phyloP scores from a whole-genome alignment of 1,139 yeast species.

The Scheffersomyces segobiensis region DNA sequence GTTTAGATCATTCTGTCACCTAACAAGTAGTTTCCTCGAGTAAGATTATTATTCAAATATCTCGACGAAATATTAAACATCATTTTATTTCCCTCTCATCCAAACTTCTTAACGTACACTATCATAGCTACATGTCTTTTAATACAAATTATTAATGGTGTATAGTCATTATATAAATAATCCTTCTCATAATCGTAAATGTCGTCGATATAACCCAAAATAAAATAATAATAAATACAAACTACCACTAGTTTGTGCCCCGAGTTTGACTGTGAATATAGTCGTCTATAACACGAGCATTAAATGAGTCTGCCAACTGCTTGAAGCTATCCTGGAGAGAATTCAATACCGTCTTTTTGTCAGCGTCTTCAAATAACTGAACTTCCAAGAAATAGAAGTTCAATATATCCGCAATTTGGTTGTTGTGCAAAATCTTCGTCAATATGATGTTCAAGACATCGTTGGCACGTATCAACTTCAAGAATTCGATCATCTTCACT shows the following conservation, averaged over 20 bases:
- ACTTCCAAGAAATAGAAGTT: constrained; percentile 35
- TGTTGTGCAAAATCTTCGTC: constrained; percentile 23
- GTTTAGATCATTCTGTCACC: no score
- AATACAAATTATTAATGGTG: background rate
- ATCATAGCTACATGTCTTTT: background rate
- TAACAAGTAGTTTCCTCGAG: no score
- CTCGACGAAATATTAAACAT: no score
- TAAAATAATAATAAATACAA: background rate
- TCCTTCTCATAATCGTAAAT: background rate
- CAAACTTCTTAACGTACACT: no score
- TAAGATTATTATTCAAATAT: no score
- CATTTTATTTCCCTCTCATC: no score
- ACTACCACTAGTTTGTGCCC: background rate
- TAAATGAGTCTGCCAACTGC: constrained; percentile 19
- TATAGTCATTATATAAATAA: background rate
- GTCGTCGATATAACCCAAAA: background rate
- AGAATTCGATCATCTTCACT: constrained; percentile 24
- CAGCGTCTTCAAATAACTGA: constrained; percentile 13
- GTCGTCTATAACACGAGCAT: constrained; percentile 14
- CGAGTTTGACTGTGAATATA: constrained; percentile 2
- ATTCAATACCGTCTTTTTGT: constrained; percentile 17
- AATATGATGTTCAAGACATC: constrained; percentile 30
- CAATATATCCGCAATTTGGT: constrained; percentile 18
- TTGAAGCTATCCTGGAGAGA: constrained; percentile 18
- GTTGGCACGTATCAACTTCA: constrained; percentile 24